Percentiles rank a stretch among this genome's conserved stretches.
These are phyloP conservation scores for Biancaea sappan DNA, from an alignment of 306 rosid species.

Conservation along the genomic window DNA sequence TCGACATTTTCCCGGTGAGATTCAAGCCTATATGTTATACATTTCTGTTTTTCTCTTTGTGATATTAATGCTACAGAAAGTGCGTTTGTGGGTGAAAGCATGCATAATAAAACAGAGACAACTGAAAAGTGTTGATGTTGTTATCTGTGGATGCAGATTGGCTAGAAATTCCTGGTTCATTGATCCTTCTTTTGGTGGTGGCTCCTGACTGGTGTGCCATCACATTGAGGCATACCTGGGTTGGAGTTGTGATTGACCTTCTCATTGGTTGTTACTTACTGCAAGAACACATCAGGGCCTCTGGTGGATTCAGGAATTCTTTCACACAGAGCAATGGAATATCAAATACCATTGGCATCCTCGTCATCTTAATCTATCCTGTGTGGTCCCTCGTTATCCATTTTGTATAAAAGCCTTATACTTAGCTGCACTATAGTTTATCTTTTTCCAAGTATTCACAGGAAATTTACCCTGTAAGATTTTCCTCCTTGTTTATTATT, in stretches of 20 bases:
- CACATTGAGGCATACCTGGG: constrained; percentile 60
- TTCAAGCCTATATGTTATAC: background rate
- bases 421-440: background rate
- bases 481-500: background rate
- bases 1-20: constrained; percentile 76
- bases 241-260: constrained; percentile 63
- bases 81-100: no score
- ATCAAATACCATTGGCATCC: constrained; percentile 80
- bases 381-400: constrained; percentile 60
- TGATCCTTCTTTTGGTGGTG: constrained; percentile 78
- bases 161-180: constrained; percentile 82
- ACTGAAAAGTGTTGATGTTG: no score
- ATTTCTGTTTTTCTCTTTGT: background rate
- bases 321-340: constrained; percentile 80
- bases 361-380: constrained; percentile 44
- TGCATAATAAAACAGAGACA: no score
- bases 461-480: background rate
- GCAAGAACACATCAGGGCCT: constrained; percentile 88
- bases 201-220: constrained; percentile 68
- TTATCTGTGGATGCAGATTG: constrained; percentile 52
- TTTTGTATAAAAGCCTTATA: constrained; percentile 33
- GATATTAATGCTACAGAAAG: no score
- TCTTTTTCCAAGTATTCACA: background rate
- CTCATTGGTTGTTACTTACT: constrained; percentile 76
- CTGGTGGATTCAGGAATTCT: constrained; percentile 90